phyloP scores from a whole-genome alignment of 2,329 filamentous ascomycete genomes.

The Kalaharituber pfeilii region DNA sequence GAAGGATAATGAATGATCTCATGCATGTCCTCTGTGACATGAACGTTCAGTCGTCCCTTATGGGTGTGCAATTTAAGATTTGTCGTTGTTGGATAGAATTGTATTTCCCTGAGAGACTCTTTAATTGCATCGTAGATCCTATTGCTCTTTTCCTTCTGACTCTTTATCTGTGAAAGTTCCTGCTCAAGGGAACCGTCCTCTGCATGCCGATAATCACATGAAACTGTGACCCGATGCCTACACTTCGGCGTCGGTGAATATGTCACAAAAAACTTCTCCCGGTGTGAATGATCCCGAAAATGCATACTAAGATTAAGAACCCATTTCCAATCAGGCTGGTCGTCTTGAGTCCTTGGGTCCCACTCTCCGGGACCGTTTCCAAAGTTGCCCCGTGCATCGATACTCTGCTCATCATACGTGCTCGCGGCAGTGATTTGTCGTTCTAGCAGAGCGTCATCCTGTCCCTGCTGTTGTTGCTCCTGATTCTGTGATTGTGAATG shows the following conservation, averaged over 20 bases:
- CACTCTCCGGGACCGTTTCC: not conserved
- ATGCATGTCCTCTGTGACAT: slow-evolving; percentile 93
- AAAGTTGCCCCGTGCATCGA: not conserved
- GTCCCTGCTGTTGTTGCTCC: not conserved
- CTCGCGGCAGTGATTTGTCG: not conserved
- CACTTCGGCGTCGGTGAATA: slow-evolving; percentile 63
- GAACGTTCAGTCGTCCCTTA: slow-evolving; percentile 76
- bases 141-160: slow-evolving; percentile 78
- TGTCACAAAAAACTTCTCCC: slow-evolving; percentile 96
- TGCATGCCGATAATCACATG: slow-evolving; percentile 75
- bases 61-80: slow-evolving; percentile 86
- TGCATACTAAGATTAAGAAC: slow-evolving; percentile 98
- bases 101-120: slow-evolving; percentile 78
- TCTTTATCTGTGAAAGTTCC: slow-evolving; percentile 59
- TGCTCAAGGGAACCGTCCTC: slow-evolving; percentile 67
- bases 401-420: not conserved
- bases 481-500: not conserved
- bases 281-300: slow-evolving; percentile 77
- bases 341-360: slow-evolving; percentile 29
- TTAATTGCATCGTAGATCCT: slow-evolving; percentile 90
- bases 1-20: slow-evolving; percentile 82
- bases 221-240: slow-evolving; percentile 82
- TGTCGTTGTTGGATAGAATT: slow-evolving; percentile 90
- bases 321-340: slow-evolving; percentile 77
- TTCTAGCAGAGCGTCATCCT: not conserved